phyloP scores from a whole-genome alignment of 2,329 filamentous ascomycete species.

The Lomentospora prolificans region DNA sequence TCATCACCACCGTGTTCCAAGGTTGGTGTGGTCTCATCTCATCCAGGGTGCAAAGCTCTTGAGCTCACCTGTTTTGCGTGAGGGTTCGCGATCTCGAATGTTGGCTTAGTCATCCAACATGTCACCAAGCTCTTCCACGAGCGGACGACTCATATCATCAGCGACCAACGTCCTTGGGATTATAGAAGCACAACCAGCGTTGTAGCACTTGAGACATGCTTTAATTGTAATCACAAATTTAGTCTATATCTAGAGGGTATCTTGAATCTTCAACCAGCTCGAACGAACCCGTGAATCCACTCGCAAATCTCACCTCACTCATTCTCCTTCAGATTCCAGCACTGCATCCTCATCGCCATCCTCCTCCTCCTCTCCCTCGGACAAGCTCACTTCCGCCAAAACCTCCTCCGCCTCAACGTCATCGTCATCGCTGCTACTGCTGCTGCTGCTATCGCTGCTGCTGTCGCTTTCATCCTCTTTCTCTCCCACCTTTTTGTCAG shows the following conservation, averaged over 20 bases:
- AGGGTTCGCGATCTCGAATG: background rate
- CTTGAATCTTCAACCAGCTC: background rate
- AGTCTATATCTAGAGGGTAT: background rate
- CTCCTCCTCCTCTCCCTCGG: constrained; percentile 6
- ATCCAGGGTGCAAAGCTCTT: background rate
- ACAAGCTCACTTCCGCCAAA: constrained; percentile 7
- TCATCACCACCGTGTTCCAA: background rate
- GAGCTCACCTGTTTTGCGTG: background rate
- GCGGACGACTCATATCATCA: too few species aligned
- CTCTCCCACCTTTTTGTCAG: background rate
- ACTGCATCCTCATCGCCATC: background rate
- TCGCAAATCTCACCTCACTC: background rate
- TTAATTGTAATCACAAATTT: background rate
- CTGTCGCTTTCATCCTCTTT: constrained; percentile 7
- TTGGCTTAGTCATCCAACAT: background rate
- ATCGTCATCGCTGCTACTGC: constrained; percentile 1
- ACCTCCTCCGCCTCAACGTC: constrained; percentile 9
- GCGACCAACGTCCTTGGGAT: too few species aligned
- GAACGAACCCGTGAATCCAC: background rate
- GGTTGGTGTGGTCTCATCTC: background rate
- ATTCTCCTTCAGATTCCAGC: background rate
- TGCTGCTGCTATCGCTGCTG: background rate
- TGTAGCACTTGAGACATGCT: background rate
- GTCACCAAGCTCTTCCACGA: too few species aligned
- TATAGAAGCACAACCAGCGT: too few species aligned